Conservation (phyloP, 345 rosid genomes). For the Heritiera fomes region DNA sequence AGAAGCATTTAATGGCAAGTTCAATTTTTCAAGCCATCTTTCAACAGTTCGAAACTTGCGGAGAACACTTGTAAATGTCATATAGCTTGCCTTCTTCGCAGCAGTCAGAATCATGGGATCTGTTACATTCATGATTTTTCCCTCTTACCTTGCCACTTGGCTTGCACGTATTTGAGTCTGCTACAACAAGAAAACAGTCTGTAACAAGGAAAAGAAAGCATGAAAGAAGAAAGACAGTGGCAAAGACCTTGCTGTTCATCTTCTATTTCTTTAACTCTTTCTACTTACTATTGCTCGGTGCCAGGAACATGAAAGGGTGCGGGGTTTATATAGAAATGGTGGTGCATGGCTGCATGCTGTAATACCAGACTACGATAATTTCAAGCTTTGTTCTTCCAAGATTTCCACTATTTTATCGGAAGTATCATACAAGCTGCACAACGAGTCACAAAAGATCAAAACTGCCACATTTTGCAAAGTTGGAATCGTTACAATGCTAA, state of each 20-base stretch:
- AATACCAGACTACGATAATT: background rate
- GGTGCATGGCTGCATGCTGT: no score
- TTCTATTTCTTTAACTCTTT: background rate
- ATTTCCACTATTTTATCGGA: background rate
- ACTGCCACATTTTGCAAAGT: background rate
- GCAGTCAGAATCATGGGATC: slow-evolving; percentile 19
- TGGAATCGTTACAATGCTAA: background rate
- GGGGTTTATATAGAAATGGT: no score
- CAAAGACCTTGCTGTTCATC: background rate
- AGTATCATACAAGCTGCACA: background rate
- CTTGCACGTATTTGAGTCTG: background rate
- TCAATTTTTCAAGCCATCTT: no score
- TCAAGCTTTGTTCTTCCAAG: background rate
- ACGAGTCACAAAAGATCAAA: background rate
- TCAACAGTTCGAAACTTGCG: slow-evolving; percentile 19
- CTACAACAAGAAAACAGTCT: background rate
- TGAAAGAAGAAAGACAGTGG: background rate
- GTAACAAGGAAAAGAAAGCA: background rate
- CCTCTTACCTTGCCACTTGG: slow-evolving; percentile 31
- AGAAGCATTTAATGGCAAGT: no score
- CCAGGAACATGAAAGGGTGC: background rate
- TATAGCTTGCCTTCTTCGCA: slow-evolving; percentile 21
- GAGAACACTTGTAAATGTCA: slow-evolving; percentile 26
- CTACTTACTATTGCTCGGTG: background rate
- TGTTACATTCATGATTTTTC: slow-evolving; percentile 20